Base-by-base conservation (phyloP, 1,284 basidiomycete species). In the Pisolithus thermaeus region DNA sequence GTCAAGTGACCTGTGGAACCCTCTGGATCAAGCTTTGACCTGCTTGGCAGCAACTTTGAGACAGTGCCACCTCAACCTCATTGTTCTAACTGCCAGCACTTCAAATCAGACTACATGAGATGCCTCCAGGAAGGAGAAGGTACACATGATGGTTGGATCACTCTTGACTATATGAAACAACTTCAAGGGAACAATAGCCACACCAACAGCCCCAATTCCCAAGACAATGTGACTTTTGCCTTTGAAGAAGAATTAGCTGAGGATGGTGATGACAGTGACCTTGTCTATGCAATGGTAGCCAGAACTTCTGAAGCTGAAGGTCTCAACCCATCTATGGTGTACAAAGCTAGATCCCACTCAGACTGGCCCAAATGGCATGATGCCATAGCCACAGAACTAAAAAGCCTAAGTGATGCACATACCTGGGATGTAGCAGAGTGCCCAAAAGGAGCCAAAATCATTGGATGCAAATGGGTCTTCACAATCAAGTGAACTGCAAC, bases 311-410 rank as follows among this genome's bases (percentile, higher is more conserved):
- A 39, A 9, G 38, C n/a, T 0, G 3, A 39, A 39, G 38, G 16
- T 9, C 38, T 39, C 1, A 3, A 52, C 16, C 47, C 47, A 52
- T 28, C 28, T 28, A 28, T 6, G 8, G 28, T 28, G 28, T 6
- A 28, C 2, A 7, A 28, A 28, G 28, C 28, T 8, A 28, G 8
- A 28, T 28, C 28, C 28, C 8, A 6, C 28, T 28, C 28, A 14
- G 18, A 38, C n/a, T 57, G 53, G 53, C 49, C 40, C 2, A 50
- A 47, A 39, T 57, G 56, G 56, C 39, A 57, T 7, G 25, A 44
- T 3, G 46, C 43, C 2, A 57, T 57, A 2, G 11, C 39, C 0
- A 40, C 54, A 9, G 51, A 56, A 7, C n/a, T 58, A 0, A 46
- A 6, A 2, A 43, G 30, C 0, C 30, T 58, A 0, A 0, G 42